Evolutionary conservation across 192 early-diverging fungal genomes (phyloP).

Genomic region (Dimargaris xerosporica): DNA sequence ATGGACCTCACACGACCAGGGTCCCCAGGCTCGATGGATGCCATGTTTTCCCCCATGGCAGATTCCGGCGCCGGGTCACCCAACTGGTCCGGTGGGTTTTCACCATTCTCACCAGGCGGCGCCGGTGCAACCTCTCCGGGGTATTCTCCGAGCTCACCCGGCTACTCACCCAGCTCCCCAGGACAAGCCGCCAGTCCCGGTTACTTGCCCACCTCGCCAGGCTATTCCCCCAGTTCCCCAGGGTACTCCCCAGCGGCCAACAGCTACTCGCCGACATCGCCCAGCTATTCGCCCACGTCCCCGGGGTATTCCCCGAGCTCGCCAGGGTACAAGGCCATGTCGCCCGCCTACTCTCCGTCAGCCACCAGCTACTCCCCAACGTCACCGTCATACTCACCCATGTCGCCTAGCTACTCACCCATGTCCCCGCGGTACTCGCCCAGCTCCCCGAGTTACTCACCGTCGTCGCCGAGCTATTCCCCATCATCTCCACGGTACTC

Average conservation of each 20-base stretch:
- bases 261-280: conserved; percentile 62
- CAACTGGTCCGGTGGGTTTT: conserved; percentile 34
- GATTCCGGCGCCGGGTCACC: conserved; percentile 56
- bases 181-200: conserved; percentile 42
- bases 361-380: conserved; percentile 46
- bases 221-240: conserved; percentile 64
- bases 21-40: conserved; percentile 42
- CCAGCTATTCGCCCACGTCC: conserved; percentile 54
- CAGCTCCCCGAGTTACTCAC: conserved; percentile 41
- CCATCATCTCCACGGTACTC: conserved; percentile 46
- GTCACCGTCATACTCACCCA: conserved; percentile 38
- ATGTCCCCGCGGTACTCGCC: conserved; percentile 54
- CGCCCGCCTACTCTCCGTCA: conserved; percentile 28
- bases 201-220: conserved; percentile 50
- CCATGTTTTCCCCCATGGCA: conserved; percentile 71
- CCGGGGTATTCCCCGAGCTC: conserved; percentile 21
- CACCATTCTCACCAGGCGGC: conserved; percentile 35
- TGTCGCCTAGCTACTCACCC: conserved; percentile 41
- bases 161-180: conserved; percentile 49
- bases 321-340: conserved; percentile 25
- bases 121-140: conserved; percentile 16
- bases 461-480: conserved; percentile 48
- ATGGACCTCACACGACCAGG: conserved; percentile 44
- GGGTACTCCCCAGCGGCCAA: conserved; percentile 64
- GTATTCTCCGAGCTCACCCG: conserved; percentile 31